Evolutionary conservation across 139 green algal genomes (phyloP).

Genomic region (Chlorella sp.): DNA sequence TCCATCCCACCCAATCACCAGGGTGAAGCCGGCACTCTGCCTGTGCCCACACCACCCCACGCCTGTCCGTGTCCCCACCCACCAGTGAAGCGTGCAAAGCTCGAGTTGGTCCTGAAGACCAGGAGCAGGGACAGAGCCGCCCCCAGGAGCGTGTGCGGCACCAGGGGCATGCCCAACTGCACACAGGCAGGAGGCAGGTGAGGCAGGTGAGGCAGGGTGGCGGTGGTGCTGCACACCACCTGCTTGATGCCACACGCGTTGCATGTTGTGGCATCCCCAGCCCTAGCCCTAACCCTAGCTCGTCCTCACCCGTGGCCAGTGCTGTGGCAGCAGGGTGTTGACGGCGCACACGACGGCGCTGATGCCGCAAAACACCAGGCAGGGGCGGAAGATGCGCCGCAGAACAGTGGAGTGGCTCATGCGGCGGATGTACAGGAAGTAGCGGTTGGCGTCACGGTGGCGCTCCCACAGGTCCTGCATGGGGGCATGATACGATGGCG

Average conservation of each 20-base stretch:
- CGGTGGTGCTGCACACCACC: too few relatives aligned
- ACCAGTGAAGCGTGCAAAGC: constrained; percentile 15
- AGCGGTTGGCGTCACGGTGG: background rate
- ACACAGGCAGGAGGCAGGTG: too few relatives aligned
- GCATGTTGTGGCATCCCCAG: too few relatives aligned
- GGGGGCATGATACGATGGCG: too few relatives aligned
- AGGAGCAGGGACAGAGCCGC: constrained; percentile 32
- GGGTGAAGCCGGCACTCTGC: too few relatives aligned
- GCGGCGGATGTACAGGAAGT: background rate
- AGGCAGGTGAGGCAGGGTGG: too few relatives aligned
- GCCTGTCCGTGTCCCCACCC: too few relatives aligned
- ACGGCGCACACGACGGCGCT: background rate
- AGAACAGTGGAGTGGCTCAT: constrained; percentile 6
- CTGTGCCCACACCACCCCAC: too few relatives aligned
- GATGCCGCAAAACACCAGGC: background rate
- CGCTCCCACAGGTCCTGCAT: constrained; percentile 11
- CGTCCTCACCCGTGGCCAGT: background rate
- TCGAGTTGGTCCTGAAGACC: constrained; percentile 30
- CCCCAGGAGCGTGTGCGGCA: constrained; percentile 2
- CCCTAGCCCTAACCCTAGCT: too few relatives aligned
- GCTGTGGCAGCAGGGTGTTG: background rate
- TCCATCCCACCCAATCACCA: too few relatives aligned
- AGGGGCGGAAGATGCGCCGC: constrained; percentile 1
- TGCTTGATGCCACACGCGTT: too few relatives aligned
- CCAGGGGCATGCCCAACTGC: constrained; percentile 5